These are phyloP conservation scores for Whalleya microplaca DNA, from an alignment of 2,329 filamentous ascomycete species.

Conservation along the genomic window DNA sequence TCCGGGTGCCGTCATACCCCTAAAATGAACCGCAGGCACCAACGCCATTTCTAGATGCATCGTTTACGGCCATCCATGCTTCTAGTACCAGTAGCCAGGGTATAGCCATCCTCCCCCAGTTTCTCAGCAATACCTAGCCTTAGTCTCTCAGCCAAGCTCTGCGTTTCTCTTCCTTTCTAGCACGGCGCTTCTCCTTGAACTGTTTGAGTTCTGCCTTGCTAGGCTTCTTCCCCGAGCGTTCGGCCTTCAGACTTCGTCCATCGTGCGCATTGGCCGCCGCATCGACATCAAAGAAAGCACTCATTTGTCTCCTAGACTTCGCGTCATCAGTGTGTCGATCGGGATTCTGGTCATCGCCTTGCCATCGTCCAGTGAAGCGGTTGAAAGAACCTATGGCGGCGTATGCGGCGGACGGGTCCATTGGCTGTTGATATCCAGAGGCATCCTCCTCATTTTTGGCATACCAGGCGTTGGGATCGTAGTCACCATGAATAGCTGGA, in stretches of 20 bases:
- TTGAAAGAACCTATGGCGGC: constrained; percentile 80
- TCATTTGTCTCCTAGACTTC: constrained; percentile 87
- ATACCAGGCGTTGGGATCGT: constrained; percentile 95
- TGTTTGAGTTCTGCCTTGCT: constrained; percentile 85
- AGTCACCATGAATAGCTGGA: constrained; percentile 92
- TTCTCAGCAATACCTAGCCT: constrained; percentile 33
- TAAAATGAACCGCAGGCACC: constrained; percentile 3
- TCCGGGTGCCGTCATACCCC: not conserved
- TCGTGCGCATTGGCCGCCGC: constrained; percentile 90
- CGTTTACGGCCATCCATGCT: constrained; percentile 12
- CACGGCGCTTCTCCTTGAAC: constrained; percentile 86
- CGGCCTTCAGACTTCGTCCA: constrained; percentile 87
- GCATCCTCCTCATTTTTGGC: constrained; percentile 60
- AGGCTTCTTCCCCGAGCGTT: constrained; percentile 82
- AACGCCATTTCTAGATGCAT: constrained; percentile 20
- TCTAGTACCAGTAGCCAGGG: not conserved
- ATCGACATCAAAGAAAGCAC: constrained; percentile 94
- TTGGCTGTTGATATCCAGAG: constrained; percentile 39
- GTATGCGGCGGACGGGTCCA: constrained; percentile 54
- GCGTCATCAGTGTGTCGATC: constrained; percentile 85
- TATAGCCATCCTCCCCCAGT: constrained; percentile 14
- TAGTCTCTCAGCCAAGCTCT: constrained; percentile 88
- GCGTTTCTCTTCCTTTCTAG: constrained; percentile 92
- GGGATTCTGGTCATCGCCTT: constrained; percentile 66
- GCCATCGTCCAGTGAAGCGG: constrained; percentile 84